Base-by-base conservation (phyloP, 2,329 filamentous ascomycete genomes). In the Colletotrichum tropicicola region DNA sequence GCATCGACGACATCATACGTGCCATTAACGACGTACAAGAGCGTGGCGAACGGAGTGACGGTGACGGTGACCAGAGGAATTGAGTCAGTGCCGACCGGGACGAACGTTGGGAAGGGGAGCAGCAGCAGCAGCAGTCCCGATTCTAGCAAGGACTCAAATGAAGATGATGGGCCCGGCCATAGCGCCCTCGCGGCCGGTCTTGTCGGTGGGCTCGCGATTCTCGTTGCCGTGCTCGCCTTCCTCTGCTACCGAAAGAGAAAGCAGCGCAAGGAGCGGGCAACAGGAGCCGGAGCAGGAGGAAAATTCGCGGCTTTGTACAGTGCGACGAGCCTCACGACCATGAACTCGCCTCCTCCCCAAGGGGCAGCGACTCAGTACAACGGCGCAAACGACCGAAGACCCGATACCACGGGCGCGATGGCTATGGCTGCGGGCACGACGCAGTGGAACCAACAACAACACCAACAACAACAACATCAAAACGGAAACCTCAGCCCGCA, bases 321-420 rank as follows among this genome's bases (percentile, higher is more conserved):
- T n/a, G 62, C 62, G 25, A 65, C 62, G 17, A 65, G 62, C 44
- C 62, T 65, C 45, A 62, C 62, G 37, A 61, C 57, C 5, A 65
- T 65, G 44, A 48, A 27, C 43, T 62, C 57, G 19, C 51, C 57
- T 15, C 49, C 49, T 6, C n/a, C n/a, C 6, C 57, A 45, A 7
- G 59, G 45, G n/a, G 52, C 48, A 30, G 28, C 61, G 6, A 44
- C 62, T 5, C 49, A 59, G 25, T 56, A 62, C 19, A 21, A 45
- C 57, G 59, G 51, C 25, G 44, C 45, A 8, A 37, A 44, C 28
- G 49, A 37, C 9, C 35, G 5, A 7, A 17, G 56, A 37, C 48
- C 48, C 5, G 41, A 47, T 13, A 48, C 60, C 13, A 43, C 49
- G 15, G n/a, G 51, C 21, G 17, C 44, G 28, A 51, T 51, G 57